Base-by-base conservation (phyloP, 129 eudicot genomes). In the Escallonia rubra region DNA sequence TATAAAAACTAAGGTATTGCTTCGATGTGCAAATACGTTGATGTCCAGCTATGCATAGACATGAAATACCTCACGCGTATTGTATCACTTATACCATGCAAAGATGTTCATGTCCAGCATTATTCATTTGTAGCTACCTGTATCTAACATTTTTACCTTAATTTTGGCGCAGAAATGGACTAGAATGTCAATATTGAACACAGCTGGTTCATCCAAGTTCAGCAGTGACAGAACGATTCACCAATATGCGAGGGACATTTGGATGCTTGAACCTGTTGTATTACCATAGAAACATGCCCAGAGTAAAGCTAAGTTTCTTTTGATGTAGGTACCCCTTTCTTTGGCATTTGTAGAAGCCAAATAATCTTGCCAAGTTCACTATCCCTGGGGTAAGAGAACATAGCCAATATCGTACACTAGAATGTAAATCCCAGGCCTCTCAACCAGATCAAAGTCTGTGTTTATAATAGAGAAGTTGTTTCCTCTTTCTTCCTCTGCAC, bases 171-270 rank as follows among this genome's bases (percentile, higher is more conserved):
- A 86, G 92, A 82, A 74, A 80, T 86, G 92, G 92, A 86, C 88
- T 8, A 86, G 71, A 76, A 86, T 86, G 91, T 86, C 92, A 3
- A 82, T 86, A 77, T 44, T 86, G 72, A 86, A 86, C 82, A 86
- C 88, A 6, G 88, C 92, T 41, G 86, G 88, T 63, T 86, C 92
- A 45, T 55, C 48, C 86, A 86, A 82, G 79, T 86, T 86, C 67
- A 86, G 88, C 72, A 86, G 92, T 74, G 92, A 86, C 79, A 59
- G 92, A 69, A 86, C 88, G 3, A 86, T 86, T 68, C 86, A 80
- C 68, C 77, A 86, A 52, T 86, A 86, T 59, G 92, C 92, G 39
- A 78, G 72, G 9, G 88, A 86, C 65, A 86, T 86, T 57, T 86
- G 88, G 92, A 78, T 15, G 64, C 79, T 86, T 53, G 80, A 86